These are phyloP conservation scores for Byssothecium circinans DNA, from an alignment of 2,329 filamentous ascomycete species.

Conservation along the genomic window DNA sequence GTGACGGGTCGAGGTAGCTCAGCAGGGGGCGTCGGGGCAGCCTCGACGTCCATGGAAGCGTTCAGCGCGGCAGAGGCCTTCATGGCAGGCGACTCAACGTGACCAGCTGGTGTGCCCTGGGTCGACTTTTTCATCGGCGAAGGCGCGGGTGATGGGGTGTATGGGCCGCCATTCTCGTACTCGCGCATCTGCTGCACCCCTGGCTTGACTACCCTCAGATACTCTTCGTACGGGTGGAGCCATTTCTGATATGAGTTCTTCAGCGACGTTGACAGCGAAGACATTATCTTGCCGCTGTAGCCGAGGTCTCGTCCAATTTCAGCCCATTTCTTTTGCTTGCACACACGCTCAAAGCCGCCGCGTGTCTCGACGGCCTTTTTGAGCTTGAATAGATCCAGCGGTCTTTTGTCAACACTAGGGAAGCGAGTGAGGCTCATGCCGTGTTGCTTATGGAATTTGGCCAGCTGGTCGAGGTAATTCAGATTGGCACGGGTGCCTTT, in stretches of 20 bases:
- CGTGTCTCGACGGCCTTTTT: constrained; percentile 96
- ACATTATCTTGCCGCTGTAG: constrained; percentile 99
- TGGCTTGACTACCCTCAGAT: constrained; percentile 84
- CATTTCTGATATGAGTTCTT: constrained; percentile 98
- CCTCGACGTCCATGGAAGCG: constrained; percentile 53
- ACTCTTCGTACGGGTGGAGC: constrained; percentile 96
- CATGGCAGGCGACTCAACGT: constrained; percentile 68
- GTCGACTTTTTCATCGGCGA: constrained; percentile 67
- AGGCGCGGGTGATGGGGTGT: constrained; percentile 75
- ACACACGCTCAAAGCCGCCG: constrained; percentile 94
- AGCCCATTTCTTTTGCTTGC: constrained; percentile 98
- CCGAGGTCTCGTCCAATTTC: constrained; percentile 95
- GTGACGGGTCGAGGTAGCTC: constrained; percentile 63
- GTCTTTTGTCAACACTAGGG: constrained; percentile 96
- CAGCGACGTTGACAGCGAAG: constrained; percentile 91
- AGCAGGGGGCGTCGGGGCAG: constrained; percentile 37
- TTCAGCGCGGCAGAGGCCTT: constrained; percentile 60
- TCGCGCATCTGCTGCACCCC: constrained; percentile 96
- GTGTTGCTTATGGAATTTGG: constrained; percentile 96
- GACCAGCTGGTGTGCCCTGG: constrained; percentile 53
- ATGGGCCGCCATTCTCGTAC: constrained; percentile 86
- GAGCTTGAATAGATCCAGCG: constrained; percentile 89
- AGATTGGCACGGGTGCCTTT: constrained; percentile 90
- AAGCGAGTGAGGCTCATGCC: constrained; percentile 92
- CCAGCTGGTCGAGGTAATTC: constrained; percentile 91